Evolutionary conservation across 2,329 filamentous ascomycete genomes (phyloP), one percentile per base, ranked within the genome.

Genomic region (Cladophialophora yegresii): DNA sequence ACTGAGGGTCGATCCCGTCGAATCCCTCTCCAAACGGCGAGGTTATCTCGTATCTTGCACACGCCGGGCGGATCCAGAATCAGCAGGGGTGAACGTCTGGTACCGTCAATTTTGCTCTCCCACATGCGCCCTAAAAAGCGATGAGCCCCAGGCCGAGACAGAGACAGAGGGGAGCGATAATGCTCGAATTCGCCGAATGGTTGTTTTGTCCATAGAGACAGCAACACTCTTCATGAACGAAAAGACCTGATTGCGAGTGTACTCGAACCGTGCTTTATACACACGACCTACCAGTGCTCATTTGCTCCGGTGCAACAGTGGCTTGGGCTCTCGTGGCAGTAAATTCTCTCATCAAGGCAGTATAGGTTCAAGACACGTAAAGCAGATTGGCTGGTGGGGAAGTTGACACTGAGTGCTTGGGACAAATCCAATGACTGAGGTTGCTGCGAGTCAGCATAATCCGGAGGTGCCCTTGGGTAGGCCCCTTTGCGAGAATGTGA

Each of bases 401-500:
- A 49, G 33, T 54, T 55, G 33, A 22, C 56, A 55, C 12, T 8
- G 22, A 57, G 28, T 43, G 28, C 40, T 50, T 51, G 16, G 28
- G 12, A 28, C 33, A 43, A 45, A 32, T 12, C 63, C 64, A 62
- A 63, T 58, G 47, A 20, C 12, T 22, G 22, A 6, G 32, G 33
- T 53, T 23, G 32, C 23, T 10, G 20, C 43, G 26, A n/a, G 26
- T 54, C 22, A 30, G 22, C 20, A 49, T 54, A 33, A 30, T 47
- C 40, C 22, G 32, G 40, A 43, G 20, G 28, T 53, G 47, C 54
- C 16, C 3, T 30, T 16, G 55, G 54, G 51, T 49, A 55, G 50
- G 45, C 51, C 47, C 57, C 16, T 54, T 55, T 54, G n/a, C 8
- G 13, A 51, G 49, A 66, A 66, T 64, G 16, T 66, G 61, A 66